Percentiles rank a stretch among this genome's conserved stretches.
Evolutionary conservation across 805 yeast genomes (phyloP).

Genomic region (Zygotorulaspora danielsina): DNA sequence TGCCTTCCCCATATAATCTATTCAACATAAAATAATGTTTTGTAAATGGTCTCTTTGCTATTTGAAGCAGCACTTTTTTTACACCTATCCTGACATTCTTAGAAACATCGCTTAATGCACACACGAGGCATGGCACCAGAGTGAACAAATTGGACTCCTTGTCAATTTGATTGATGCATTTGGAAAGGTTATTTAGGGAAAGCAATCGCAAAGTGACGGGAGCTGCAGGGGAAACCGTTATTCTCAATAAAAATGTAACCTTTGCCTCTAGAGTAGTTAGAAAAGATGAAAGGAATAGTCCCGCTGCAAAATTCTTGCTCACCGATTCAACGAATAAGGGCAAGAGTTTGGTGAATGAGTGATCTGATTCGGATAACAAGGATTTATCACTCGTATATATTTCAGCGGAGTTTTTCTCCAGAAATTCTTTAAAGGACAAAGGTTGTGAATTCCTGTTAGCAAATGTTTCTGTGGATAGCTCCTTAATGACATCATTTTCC

Average conservation of each 20-base stretch:
- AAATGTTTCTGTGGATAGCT: constrained; percentile 24
- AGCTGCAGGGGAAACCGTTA: constrained; percentile 51
- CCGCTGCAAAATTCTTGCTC: constrained; percentile 32
- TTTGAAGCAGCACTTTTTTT: constrained; percentile 37
- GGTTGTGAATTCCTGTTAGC: constrained; percentile 22
- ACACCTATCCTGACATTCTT: constrained; percentile 48
- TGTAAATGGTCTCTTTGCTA: constrained; percentile 37
- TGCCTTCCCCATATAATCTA: constrained; percentile 52
- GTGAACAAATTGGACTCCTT: constrained; percentile 45
- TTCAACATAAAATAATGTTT: constrained; percentile 48
- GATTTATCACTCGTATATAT: constrained; percentile 34
- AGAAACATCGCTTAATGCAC: constrained; percentile 50
- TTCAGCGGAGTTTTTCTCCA: constrained; percentile 28
- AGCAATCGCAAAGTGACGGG: constrained; percentile 55
- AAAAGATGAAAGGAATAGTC: constrained; percentile 33
- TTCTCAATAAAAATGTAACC: constrained; percentile 56
- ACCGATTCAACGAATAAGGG: constrained; percentile 45
- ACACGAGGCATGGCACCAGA: constrained; percentile 53
- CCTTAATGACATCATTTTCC: constrained; percentile 33
- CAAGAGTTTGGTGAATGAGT: constrained; percentile 42
- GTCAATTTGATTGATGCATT: constrained; percentile 34
- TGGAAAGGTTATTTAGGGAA: constrained; percentile 43
- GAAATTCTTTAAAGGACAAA: constrained; percentile 32
- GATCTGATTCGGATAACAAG: constrained; percentile 31
- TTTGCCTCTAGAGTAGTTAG: constrained; percentile 42